phyloP scores from a whole-genome alignment of 2,329 filamentous ascomycete genomes.

The Aspergillus jensenii region DNA sequence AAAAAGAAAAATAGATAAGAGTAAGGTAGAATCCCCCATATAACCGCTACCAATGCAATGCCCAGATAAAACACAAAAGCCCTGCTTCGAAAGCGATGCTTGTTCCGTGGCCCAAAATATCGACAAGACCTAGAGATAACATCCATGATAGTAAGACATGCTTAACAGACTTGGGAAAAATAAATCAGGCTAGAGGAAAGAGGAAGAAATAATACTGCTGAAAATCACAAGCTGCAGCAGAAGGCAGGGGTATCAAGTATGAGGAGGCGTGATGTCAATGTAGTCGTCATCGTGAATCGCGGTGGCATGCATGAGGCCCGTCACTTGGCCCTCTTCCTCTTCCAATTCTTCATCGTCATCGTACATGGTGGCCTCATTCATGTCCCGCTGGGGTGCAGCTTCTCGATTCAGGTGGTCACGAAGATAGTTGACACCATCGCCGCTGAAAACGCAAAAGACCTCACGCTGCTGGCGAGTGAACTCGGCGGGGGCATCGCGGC shows the following conservation, averaged over 20 bases:
- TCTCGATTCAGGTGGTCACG: constrained; percentile 71
- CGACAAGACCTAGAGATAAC: constrained; percentile 6
- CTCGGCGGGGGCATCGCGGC: constrained; percentile 80
- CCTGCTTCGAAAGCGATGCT: constrained; percentile 25
- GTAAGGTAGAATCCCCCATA: constrained; percentile 4
- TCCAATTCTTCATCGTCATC: constrained; percentile 46
- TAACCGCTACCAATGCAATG: constrained; percentile 32
- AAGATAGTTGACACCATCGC: constrained; percentile 74
- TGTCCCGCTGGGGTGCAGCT: constrained; percentile 30
- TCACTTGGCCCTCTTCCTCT: constrained; percentile 43
- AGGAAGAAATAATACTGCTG: not conserved
- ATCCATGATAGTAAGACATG: constrained; percentile 9
- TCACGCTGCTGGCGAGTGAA: constrained; percentile 94
- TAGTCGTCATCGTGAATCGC: constrained; percentile 44
- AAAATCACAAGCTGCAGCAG: constrained; percentile 18
- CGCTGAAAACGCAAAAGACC: constrained; percentile 97
- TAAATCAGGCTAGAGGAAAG: constrained; percentile 8
- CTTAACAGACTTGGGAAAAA: constrained; percentile 7
- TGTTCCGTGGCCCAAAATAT: constrained; percentile 11
- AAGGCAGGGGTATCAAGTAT: constrained; percentile 35
- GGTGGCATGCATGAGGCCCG: constrained; percentile 43
- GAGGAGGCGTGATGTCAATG: constrained; percentile 36
- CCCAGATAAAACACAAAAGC: constrained; percentile 19
- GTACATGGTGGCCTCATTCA: constrained; percentile 44
- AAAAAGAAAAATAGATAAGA: not conserved